Percentiles rank a stretch among this genome's conserved stretches.
phyloP scores from a whole-genome alignment of 192 early-diverging fungal species.

The Backusella westeae region DNA sequence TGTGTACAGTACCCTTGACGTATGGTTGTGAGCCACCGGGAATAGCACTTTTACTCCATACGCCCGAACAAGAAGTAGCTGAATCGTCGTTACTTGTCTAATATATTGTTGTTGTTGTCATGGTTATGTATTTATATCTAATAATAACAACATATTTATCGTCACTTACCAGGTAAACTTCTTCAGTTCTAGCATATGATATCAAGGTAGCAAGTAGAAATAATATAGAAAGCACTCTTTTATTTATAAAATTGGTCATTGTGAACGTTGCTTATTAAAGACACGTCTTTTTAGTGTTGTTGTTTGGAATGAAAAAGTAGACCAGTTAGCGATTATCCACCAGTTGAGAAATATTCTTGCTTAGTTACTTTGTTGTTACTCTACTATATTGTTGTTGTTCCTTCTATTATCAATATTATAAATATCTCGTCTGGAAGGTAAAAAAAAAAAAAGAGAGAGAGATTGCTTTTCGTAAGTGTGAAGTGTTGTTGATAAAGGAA shows the following conservation, averaged over 20 bases:
- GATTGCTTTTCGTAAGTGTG: neutral
- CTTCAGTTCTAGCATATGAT: neutral
- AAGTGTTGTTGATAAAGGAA: neutral
- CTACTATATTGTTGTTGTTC: neutral
- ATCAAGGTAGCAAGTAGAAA: neutral
- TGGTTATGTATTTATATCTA: neutral
- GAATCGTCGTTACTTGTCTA: slow-evolving; percentile 32
- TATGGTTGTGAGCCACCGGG: slow-evolving; percentile 37
- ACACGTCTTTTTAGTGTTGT: neutral
- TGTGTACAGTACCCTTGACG: slow-evolving; percentile 32
- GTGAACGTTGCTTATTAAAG: neutral
- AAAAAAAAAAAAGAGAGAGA: neutral
- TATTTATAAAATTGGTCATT: neutral
- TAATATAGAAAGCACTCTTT: neutral
- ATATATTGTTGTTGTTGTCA: neutral
- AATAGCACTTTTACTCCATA: slow-evolving; percentile 36
- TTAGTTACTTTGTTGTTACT: neutral
- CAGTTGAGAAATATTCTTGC: neutral
- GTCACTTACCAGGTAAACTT: slow-evolving; percentile 19
- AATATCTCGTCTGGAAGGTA: neutral
- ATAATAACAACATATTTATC: neutral
- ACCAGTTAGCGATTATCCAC: neutral
- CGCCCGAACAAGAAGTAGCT: slow-evolving; percentile 31
- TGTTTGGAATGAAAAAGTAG: neutral
- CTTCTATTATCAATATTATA: neutral